Conservation (phyloP, 2,329 filamentous ascomycete species). For the Hypomyces rosellus region DNA sequence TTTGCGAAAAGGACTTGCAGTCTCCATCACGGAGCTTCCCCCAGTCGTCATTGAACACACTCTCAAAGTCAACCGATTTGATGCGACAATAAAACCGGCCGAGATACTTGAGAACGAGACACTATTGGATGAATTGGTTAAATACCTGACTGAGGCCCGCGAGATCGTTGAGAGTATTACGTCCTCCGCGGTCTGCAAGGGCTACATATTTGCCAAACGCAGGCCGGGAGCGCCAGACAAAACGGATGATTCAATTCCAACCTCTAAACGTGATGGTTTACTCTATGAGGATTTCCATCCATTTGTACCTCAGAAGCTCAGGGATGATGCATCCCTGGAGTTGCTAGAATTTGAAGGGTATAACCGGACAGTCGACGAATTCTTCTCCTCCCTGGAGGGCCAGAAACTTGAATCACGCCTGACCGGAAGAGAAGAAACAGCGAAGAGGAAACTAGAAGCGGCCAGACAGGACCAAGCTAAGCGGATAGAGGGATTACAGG, state of each 20-base stretch:
- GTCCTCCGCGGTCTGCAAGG: conserved; percentile 57
- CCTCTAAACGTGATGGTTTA: conserved; percentile 41
- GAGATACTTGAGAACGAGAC: conserved; percentile 62
- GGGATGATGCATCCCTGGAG: conserved; percentile 55
- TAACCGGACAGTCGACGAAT: conserved; percentile 91
- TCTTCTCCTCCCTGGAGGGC: conserved; percentile 93
- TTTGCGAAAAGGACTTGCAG: conserved; percentile 71
- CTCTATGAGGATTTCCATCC: conserved; percentile 96
- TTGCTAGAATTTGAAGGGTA: conserved; percentile 77
- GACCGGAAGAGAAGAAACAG: conserved; percentile 72
- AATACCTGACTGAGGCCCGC: conserved; percentile 63
- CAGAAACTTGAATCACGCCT: conserved; percentile 83
- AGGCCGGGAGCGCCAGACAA: conserved; percentile 23
- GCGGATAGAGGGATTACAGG: conserved; percentile 75
- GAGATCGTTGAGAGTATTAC: conserved; percentile 64
- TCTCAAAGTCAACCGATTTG: conserved; percentile 62
- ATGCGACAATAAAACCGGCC: conserved; percentile 59
- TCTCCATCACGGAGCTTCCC: conserved; percentile 81
- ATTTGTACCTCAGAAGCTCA: conserved; percentile 76
- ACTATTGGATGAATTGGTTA: conserved; percentile 60
- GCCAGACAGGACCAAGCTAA: conserved; percentile 78
- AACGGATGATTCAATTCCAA: conserved; percentile 25
- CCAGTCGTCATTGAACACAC: conserved; percentile 84
- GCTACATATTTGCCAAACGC: conserved; percentile 81
- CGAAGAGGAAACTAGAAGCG: conserved; percentile 79